These are phyloP conservation scores for Solanum habrochaites DNA, from an alignment of 257 asterid species.

Conservation along the genomic window DNA sequence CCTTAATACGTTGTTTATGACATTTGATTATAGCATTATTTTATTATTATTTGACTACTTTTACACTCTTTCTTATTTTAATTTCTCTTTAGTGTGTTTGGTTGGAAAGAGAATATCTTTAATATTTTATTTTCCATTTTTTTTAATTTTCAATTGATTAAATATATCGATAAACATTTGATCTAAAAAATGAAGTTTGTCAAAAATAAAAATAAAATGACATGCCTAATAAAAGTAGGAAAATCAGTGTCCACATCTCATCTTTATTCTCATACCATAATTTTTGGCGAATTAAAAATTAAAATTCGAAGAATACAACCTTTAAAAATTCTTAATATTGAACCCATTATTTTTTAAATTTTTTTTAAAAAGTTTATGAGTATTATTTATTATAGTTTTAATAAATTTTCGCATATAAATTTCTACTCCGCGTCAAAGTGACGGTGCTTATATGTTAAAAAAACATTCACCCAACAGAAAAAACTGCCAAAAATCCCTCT, in stretches of 20 bases:
- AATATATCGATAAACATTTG: no score
- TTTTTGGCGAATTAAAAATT: not conserved
- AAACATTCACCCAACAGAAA: conserved; percentile 29
- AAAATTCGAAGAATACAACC: not conserved
- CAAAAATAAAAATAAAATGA: not conserved
- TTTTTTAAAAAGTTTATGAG: accelerated
- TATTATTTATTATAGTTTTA: not conserved
- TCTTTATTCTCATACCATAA: not conserved
- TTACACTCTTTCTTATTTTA: no score
- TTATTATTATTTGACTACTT: not conserved
- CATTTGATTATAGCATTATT: not conserved
- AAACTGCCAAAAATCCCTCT: conserved; percentile 70
- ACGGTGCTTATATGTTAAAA: not conserved
- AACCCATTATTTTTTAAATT: not conserved
- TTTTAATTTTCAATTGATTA: no score
- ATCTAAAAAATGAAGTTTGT: no score
- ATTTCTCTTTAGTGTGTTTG: not conserved
- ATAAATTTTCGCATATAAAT: not conserved
- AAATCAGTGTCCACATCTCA: not conserved
- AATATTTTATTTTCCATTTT: no score
- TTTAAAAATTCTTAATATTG: not conserved
- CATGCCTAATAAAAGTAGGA: not conserved
- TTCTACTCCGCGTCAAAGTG: not conserved
- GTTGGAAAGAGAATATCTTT: not conserved
- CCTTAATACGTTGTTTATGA: not conserved